Percentiles rank a stretch among this genome's conserved stretches.
These are phyloP conservation scores for Spatholobus suberectus DNA, from an alignment of 306 rosid species.

Conservation along the genomic window DNA sequence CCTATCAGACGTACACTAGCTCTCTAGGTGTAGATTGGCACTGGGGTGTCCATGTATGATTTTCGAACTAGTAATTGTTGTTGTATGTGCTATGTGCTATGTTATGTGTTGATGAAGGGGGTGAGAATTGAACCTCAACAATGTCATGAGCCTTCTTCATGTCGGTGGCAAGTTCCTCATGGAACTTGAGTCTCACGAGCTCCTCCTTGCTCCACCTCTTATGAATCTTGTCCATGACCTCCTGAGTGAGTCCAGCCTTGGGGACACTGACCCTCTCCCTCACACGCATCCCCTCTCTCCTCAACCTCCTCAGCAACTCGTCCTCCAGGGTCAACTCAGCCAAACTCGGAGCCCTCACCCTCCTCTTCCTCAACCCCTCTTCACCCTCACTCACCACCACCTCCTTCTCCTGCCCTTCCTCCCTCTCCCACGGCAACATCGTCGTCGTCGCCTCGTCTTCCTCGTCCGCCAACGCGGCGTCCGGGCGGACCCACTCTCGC, in stretches of 20 bases:
- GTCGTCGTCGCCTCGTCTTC: slow-evolving; percentile 55
- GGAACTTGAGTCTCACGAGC: slow-evolving; percentile 94
- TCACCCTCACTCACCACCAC: neutral
- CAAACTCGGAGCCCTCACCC: slow-evolving; percentile 47
- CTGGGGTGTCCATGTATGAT: neutral
- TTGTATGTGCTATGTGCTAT: neutral
- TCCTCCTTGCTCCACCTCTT: slow-evolving; percentile 88
- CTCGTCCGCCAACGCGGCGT: slow-evolving; percentile 47
- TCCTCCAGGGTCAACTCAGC: slow-evolving; percentile 96
- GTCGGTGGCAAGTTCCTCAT: slow-evolving; percentile 87
- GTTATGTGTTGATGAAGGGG: neutral
- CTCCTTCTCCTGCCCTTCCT: slow-evolving; percentile 49
- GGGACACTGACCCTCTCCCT: slow-evolving; percentile 84
- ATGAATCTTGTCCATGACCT: slow-evolving; percentile 88
- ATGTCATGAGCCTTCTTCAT: slow-evolving; percentile 93
- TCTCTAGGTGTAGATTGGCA: neutral
- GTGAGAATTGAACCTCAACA: slow-evolving; percentile 64
- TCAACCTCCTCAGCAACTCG: slow-evolving; percentile 83
- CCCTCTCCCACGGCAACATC: slow-evolving; percentile 54
- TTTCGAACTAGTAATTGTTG: neutral
- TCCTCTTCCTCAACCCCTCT: slow-evolving; percentile 62
- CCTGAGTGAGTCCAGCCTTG: slow-evolving; percentile 87
- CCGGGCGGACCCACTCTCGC: slow-evolving; percentile 83
- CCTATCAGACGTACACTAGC: neutral
- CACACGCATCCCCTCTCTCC: slow-evolving; percentile 80